phyloP scores from a whole-genome alignment of 2,329 filamentous ascomycete species.

The Epichloe gansuensis region DNA sequence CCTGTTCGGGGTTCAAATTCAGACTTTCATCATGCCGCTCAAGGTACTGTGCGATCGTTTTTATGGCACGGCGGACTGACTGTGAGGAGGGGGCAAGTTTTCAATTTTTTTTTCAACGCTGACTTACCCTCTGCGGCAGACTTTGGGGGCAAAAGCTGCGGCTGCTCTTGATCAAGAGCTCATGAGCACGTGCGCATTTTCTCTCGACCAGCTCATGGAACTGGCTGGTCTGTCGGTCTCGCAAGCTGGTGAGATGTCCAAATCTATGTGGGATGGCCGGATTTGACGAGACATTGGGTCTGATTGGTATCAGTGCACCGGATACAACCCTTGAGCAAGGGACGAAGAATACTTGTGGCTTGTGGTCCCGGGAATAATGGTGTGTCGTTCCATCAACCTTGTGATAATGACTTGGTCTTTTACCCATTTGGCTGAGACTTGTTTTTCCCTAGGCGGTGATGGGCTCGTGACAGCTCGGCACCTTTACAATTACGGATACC shows the following conservation, averaged over 20 bases:
- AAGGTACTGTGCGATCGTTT: not conserved
- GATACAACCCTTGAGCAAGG: constrained; percentile 62
- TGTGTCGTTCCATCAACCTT: constrained; percentile 13
- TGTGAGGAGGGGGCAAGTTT: not conserved
- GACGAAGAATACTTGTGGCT: constrained; percentile 68
- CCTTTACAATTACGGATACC: constrained; percentile 82
- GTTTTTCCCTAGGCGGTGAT: constrained; percentile 57
- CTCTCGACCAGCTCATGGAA: constrained; percentile 94
- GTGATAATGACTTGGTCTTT: not conserved
- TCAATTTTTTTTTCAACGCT: not conserved
- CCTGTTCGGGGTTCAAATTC: not conserved
- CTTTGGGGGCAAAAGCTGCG: constrained; percentile 75
- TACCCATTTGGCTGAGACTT: not conserved
- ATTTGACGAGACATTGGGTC: not conserved
- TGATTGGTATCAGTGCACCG: constrained; percentile 51
- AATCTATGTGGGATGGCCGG: not conserved
- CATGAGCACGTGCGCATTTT: constrained; percentile 80
- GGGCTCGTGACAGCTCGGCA: constrained; percentile 90
- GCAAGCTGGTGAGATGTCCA: constrained; percentile 53
- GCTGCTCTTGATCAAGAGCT: constrained; percentile 84
- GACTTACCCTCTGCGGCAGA: constrained; percentile 37
- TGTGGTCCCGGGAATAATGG: constrained; percentile 75
- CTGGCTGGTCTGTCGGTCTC: constrained; percentile 86
- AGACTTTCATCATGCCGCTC: not conserved
- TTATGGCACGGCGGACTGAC: not conserved